phyloP scores from a whole-genome alignment of 192 early-diverging fungal species.

The Backusella psychrophila region DNA sequence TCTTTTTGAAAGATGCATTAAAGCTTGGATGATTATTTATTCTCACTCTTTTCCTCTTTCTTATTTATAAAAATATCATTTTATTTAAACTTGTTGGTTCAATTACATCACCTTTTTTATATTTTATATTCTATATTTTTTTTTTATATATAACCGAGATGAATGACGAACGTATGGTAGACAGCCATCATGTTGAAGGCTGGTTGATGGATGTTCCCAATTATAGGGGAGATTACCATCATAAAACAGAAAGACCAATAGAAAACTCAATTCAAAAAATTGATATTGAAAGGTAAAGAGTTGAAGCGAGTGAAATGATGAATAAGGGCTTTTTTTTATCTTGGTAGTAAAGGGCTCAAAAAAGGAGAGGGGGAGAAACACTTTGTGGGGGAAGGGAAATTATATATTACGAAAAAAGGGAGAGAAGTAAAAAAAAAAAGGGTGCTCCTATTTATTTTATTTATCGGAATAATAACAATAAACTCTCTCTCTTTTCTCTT shows the following conservation, averaged over 20 bases:
- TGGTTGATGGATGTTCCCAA: conserved; percentile 11
- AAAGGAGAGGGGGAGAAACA: background rate
- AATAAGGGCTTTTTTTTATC: background rate
- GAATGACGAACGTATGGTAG: background rate
- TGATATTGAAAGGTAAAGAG: background rate
- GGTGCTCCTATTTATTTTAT: no score
- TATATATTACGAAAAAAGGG: background rate
- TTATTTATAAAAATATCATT: background rate
- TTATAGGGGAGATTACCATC: background rate
- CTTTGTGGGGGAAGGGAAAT: no score
- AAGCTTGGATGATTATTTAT: background rate
- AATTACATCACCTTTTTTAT: background rate
- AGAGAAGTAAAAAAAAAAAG: background rate
- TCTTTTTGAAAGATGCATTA: background rate
- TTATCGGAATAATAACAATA: no score
- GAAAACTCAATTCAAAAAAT: background rate
- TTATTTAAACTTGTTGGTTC: background rate
- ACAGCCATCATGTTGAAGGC: background rate
- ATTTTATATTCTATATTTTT: no score
- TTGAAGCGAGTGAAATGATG: no score
- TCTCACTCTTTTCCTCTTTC: background rate
- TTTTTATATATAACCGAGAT: background rate
- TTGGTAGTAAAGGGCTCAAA: background rate
- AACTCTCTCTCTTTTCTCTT: no score
- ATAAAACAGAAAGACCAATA: background rate